Evolutionary conservation across 2,329 filamentous ascomycete species (phyloP).

Genomic region (Fusarium dimerum): DNA sequence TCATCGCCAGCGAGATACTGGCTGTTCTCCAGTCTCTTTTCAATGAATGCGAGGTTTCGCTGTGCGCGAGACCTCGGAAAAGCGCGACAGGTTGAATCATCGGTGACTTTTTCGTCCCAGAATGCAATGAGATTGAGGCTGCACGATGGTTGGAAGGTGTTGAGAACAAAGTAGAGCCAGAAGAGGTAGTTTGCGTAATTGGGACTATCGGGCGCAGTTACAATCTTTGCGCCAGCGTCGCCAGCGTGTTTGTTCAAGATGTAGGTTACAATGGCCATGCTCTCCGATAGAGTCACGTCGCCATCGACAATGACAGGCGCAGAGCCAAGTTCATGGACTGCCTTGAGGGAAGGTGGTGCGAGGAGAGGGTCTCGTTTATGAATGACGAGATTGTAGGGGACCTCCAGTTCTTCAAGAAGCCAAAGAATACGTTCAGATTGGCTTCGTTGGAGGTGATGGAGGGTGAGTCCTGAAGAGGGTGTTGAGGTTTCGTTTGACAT

Average conservation of each 20-base stretch:
- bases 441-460: conserved; percentile 58
- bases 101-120: background rate
- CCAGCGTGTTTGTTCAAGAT: conserved; percentile 54
- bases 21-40: conserved; percentile 48
- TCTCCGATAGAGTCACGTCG: conserved; percentile 56
- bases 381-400: conserved; percentile 46
- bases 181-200: conserved; percentile 63
- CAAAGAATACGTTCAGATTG: conserved; percentile 66
- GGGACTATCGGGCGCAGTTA: conserved; percentile 44
- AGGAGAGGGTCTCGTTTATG: conserved; percentile 21
- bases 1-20: conserved; percentile 61
- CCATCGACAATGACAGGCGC: conserved; percentile 63
- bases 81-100: conserved; percentile 29
- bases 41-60: conserved; percentile 48
- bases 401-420: conserved; percentile 63
- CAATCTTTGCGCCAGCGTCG: conserved; percentile 51
- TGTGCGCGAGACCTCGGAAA: conserved; percentile 36
- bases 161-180: conserved; percentile 63
- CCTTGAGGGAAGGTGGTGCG: conserved; percentile 23
- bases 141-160: conserved; percentile 43
- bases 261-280: conserved; percentile 62
- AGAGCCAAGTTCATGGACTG: conserved; percentile 49
- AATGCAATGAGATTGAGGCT: conserved; percentile 38
- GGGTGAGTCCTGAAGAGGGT: conserved; percentile 28
- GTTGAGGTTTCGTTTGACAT: background rate